Evolutionary conservation across 1,284 basidiomycete genomes (phyloP).

Genomic region (Sphagnurus paluster): DNA sequence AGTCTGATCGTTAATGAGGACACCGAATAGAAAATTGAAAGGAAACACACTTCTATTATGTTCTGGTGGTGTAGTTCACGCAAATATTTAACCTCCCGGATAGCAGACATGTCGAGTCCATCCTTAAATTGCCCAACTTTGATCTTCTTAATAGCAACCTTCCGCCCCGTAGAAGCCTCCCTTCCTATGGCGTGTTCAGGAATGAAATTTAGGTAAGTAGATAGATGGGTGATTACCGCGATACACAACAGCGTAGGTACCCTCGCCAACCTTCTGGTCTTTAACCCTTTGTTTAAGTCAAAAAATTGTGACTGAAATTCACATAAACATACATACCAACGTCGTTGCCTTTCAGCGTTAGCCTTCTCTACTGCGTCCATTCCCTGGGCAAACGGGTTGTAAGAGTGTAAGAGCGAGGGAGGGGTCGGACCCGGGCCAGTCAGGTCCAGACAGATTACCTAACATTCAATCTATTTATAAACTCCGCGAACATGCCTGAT

Average conservation of each 20-base stretch:
- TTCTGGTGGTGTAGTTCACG: slow-evolving; percentile 94
- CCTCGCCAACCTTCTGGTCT: slow-evolving; percentile 91
- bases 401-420: neutral
- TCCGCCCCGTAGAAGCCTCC: slow-evolving; percentile 68
- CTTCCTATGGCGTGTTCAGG: slow-evolving; percentile 58
- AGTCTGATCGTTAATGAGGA: slow-evolving; percentile 4
- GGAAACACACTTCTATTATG: slow-evolving; percentile 76
- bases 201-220: neutral
- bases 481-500: slow-evolving; percentile 2
- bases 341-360: slow-evolving; percentile 66
- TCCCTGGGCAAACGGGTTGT: too few relatives aligned
- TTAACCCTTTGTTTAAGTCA: slow-evolving; percentile 58
- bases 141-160: slow-evolving; percentile 98
- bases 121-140: slow-evolving; percentile 97
- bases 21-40: neutral
- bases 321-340: slow-evolving; percentile 59
- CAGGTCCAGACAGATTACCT: neutral
- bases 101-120: slow-evolving; percentile 97
- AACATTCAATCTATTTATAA: neutral
- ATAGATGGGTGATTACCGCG: slow-evolving; percentile 59
- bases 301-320: slow-evolving; percentile 2
- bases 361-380: slow-evolving; percentile 82
- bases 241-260: slow-evolving; percentile 97
- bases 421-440: neutral
- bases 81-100: slow-evolving; percentile 97